Percentiles rank a stretch among this genome's conserved stretches.
Evolutionary conservation across 768 basidiomycete genomes (phyloP).

Genomic region (Hebeloma cylindrosporum): DNA sequence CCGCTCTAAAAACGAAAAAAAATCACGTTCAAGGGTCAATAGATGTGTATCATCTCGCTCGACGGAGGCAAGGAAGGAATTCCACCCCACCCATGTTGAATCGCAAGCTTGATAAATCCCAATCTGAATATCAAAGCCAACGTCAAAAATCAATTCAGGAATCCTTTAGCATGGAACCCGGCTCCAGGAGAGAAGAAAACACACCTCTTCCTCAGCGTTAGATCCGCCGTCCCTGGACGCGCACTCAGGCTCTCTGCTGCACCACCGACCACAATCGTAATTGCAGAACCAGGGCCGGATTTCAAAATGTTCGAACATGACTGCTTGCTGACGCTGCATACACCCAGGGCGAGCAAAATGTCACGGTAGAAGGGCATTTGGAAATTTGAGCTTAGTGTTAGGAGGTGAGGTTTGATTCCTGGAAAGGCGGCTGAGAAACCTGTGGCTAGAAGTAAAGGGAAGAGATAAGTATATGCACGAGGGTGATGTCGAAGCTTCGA

Average conservation of each 20-base stretch:
- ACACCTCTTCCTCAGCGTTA: conserved; percentile 74
- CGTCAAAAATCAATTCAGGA: background rate
- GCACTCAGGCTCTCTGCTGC: conserved; percentile 94
- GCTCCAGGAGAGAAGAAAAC: too few relatives aligned
- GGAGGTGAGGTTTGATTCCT: conserved; percentile 88
- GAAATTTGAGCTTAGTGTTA: conserved; percentile 91
- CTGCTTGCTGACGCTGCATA: conserved; percentile 89
- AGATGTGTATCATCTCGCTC: background rate
- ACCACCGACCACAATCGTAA: conserved; percentile 95
- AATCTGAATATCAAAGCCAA: conserved; percentile 43
- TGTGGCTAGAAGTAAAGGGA: conserved; percentile 53
- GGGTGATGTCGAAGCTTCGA: background rate
- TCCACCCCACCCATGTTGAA: conserved; percentile 77
- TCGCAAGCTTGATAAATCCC: conserved; percentile 94
- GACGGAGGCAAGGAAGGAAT: background rate
- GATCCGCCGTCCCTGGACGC: conserved; percentile 93
- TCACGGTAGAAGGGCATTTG: conserved; percentile 92
- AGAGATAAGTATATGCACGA: conserved; percentile 4
- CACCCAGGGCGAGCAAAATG: conserved; percentile 79
- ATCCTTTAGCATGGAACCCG: background rate
- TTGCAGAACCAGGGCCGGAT: conserved; percentile 61
- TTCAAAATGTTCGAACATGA: conserved; percentile 88
- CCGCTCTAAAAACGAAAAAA: conserved; percentile 59
- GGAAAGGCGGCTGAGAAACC: conserved; percentile 90
- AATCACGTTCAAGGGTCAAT: conserved; percentile 3